These are phyloP conservation scores for Paecilomyces niveus DNA, from an alignment of 2,329 filamentous ascomycete species.

Conservation along the genomic window DNA sequence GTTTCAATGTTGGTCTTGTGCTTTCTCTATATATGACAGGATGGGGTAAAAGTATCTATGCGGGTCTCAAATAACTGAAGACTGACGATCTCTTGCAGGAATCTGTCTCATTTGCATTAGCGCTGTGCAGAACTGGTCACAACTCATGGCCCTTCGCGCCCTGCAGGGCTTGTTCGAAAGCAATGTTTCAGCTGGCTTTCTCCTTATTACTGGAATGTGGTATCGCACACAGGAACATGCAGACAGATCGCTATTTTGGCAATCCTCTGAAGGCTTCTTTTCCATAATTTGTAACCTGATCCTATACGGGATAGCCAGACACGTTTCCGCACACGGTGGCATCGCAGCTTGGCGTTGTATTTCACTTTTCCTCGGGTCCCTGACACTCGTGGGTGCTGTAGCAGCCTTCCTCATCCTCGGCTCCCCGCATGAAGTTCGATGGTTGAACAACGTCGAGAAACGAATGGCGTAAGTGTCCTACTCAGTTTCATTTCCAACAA, in stretches of 20 bases:
- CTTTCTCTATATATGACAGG: conserved; percentile 21
- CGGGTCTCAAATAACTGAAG: neutral
- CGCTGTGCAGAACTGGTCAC: conserved; percentile 19
- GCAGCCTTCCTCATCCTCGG: neutral
- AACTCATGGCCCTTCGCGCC: conserved; percentile 27
- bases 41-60: conserved; percentile 6
- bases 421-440: neutral
- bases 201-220: conserved; percentile 12
- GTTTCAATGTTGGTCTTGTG: conserved; percentile 16
- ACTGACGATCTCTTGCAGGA: conserved; percentile 4
- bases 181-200: conserved; percentile 29
- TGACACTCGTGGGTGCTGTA: neutral
- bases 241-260: conserved; percentile 27
- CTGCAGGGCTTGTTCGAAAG: conserved; percentile 33
- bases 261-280: conserved; percentile 30
- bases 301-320: conserved; percentile 9
- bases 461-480: neutral
- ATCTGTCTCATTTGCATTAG: conserved; percentile 10
- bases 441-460: neutral
- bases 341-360: neutral
- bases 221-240: conserved; percentile 28
- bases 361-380: neutral
- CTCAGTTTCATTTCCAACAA: neutral
- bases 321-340: conserved; percentile 1
- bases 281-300: conserved; percentile 14